Percentiles rank a stretch among this genome's conserved stretches.
phyloP scores from a whole-genome alignment of 2,329 filamentous ascomycete species.

The Phialophora verrucosa region DNA sequence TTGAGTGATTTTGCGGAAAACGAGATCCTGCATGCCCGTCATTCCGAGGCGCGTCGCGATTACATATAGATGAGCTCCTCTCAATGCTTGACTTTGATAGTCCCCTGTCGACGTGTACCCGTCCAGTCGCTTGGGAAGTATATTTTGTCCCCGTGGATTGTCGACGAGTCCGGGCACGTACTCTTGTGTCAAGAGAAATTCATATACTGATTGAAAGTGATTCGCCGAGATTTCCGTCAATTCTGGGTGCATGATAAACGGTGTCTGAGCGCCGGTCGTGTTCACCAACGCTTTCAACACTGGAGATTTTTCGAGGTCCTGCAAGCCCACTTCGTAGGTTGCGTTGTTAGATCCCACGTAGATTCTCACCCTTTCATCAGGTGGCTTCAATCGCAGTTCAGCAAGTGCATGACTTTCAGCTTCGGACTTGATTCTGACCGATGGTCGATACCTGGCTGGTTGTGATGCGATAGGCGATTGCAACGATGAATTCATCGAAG shows the following conservation, averaged over 20 bases:
- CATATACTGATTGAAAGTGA: conserved; percentile 32
- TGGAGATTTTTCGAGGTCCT: conserved; percentile 33
- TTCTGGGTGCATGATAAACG: conserved; percentile 37
- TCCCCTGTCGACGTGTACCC: conserved; percentile 15
- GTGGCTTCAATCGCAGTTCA: conserved; percentile 2
- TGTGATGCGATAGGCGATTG: conserved; percentile 4
- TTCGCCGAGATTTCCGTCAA: conserved; percentile 25
- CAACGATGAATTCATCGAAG: neutral
- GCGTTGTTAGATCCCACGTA: conserved; percentile 31
- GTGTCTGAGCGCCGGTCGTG: conserved; percentile 12
- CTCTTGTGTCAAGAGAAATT: conserved; percentile 32
- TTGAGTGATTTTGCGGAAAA: conserved; percentile 32
- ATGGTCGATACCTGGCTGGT: neutral
- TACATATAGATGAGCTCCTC: conserved; percentile 28
- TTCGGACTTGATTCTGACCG: conserved; percentile 26
- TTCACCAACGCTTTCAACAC: conserved; percentile 27
- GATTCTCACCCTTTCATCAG: conserved; percentile 25
- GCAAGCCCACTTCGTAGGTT: conserved; percentile 22
- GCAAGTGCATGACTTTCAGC: neutral
- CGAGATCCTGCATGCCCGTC: conserved; percentile 21
- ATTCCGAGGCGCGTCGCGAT: conserved; percentile 32
- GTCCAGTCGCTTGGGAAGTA: conserved; percentile 27
- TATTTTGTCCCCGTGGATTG: conserved; percentile 13
- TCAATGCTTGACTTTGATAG: conserved; percentile 26
- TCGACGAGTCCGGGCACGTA: conserved; percentile 31